phyloP scores from a whole-genome alignment of 116 monocot genomes.

The Papilionanthe hybrid region DNA sequence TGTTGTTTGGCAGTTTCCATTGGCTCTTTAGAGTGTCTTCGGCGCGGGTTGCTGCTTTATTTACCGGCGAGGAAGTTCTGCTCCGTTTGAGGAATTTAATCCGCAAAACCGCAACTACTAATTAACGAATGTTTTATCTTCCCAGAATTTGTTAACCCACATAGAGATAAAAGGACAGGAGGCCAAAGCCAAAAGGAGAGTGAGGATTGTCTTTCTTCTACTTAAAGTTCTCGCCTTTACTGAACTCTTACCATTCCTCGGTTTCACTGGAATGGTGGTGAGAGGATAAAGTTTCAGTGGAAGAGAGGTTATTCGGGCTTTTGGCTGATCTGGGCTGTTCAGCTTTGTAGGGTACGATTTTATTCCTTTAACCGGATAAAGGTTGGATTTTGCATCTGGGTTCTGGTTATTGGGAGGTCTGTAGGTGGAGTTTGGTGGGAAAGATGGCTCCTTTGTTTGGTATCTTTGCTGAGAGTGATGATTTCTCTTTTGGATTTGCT shows the following conservation, averaged over 20 bases:
- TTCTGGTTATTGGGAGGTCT: slow-evolving; percentile 19
- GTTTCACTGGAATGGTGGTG: slow-evolving; percentile 9
- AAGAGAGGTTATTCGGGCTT: slow-evolving; percentile 5
- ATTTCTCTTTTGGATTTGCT: slow-evolving; percentile 4
- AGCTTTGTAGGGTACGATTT: neutral
- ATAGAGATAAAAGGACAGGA: neutral
- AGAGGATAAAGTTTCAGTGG: neutral
- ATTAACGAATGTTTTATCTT: neutral
- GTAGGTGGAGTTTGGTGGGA: neutral
- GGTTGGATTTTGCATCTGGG: slow-evolving; percentile 36
- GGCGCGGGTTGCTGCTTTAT: slow-evolving; percentile 5
- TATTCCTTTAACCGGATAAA: neutral
- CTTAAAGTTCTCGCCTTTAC: neutral
- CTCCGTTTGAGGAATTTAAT: slow-evolving; percentile 13
- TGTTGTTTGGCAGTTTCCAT: slow-evolving; percentile 47
- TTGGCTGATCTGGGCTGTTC: neutral
- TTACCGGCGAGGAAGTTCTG: neutral
- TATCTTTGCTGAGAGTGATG: slow-evolving; percentile 1
- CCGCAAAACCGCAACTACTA: neutral
- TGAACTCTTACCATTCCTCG: neutral
- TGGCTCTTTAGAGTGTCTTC: slow-evolving; percentile 26
- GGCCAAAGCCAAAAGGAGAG: neutral
- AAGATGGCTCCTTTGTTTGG: slow-evolving; percentile 15
- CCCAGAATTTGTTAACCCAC: neutral
- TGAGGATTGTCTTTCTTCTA: neutral